These are phyloP conservation scores for Basipetospora sp. DNA, from an alignment of 2,329 filamentous ascomycete genomes.

Conservation along the genomic window DNA sequence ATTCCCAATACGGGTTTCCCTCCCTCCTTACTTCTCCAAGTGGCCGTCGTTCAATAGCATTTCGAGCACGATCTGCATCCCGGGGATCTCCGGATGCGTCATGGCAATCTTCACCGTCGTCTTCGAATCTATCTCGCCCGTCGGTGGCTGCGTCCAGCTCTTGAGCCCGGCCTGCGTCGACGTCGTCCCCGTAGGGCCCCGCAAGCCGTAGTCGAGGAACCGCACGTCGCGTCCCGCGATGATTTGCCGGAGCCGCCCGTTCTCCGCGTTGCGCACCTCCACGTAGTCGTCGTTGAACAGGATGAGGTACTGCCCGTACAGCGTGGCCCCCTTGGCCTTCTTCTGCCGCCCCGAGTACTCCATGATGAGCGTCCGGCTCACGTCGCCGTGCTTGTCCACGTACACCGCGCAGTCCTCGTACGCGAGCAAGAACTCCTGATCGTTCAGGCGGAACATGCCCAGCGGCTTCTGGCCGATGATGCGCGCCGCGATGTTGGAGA, in stretches of 20 bases:
- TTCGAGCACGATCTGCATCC: conserved; percentile 79
- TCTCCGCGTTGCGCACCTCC: conserved; percentile 91
- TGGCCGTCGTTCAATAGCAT: conserved; percentile 84
- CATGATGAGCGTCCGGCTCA: conserved; percentile 88
- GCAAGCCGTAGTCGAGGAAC: conserved; percentile 72
- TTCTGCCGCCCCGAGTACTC: conserved; percentile 86
- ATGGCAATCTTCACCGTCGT: conserved; percentile 87
- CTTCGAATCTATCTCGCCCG: conserved; percentile 20
- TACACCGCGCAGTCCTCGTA: conserved; percentile 97
- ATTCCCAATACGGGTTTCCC: too few relatives aligned
- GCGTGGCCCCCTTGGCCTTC: conserved; percentile 66
- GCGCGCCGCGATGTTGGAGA: conserved; percentile 70
- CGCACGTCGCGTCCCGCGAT: conserved; percentile 83
- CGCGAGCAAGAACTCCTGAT: conserved; percentile 80
- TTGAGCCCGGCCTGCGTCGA: conserved; percentile 15
- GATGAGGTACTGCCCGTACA: conserved; percentile 82
- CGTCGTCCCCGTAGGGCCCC: conserved; percentile 41
- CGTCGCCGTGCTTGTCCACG: conserved; percentile 94
- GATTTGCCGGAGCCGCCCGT: conserved; percentile 82
- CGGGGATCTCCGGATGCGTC: conserved; percentile 77
- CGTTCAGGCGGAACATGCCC: conserved; percentile 90
- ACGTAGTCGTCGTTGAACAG: conserved; percentile 95
- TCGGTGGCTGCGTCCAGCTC: conserved; percentile 1
- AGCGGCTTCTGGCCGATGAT: conserved; percentile 73
- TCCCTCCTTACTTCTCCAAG: conserved; percentile 26